Base-by-base conservation (phyloP, 2,329 filamentous ascomycete genomes). In the Talaromyces piceae region DNA sequence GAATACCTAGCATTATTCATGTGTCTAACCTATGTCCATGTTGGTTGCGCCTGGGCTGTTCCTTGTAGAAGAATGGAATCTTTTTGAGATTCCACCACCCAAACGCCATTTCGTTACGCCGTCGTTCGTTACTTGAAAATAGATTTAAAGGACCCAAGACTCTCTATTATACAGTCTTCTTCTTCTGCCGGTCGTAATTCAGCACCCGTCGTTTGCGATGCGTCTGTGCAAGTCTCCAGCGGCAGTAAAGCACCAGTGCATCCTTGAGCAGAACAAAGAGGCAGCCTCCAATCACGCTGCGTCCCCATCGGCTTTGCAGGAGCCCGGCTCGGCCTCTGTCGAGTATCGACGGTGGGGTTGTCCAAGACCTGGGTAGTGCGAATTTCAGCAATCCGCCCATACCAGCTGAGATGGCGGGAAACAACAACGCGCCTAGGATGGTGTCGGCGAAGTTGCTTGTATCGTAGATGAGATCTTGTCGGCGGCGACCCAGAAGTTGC, bases 251-350 rank as follows among this genome's bases (percentile, higher is more conserved):
- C 59, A 81, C 70, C 28, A 84, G 60, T 5, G 78, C 78, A 65
- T 85, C 83, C 67, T 91, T 93, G 48, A 95, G 68, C 8, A 95
- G 83, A 13, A 97, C 84, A 61, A 91, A 95, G 18, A 95, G 71
- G 64, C 88, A 93, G 0, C 93, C 93, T 1, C 93, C 93, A 1
- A 93, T 78, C 2, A 98, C 75, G 61, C 88, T 96, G 51, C 93
- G 78, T 1, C 90, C 93, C 89, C 93, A 97, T 53, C 84, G 82
- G 59, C 87, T 81, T 63, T 93, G 87, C 27, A 98, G 67, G 23
- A 97, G 74, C 0, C 87, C 84, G 0, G 80, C 80, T 3, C 78
- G 73, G 30, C 74, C 65, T 26, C 65, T 62, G 45, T 70, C 66
- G 49, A 66, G 56, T 27, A 61, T 56, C 1, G 64, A 57, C 16